Percentiles rank a stretch among this genome's conserved stretches.
Evolutionary conservation across 306 rosid genomes (phyloP).

Genomic region (Casuarina cunninghamiana): DNA sequence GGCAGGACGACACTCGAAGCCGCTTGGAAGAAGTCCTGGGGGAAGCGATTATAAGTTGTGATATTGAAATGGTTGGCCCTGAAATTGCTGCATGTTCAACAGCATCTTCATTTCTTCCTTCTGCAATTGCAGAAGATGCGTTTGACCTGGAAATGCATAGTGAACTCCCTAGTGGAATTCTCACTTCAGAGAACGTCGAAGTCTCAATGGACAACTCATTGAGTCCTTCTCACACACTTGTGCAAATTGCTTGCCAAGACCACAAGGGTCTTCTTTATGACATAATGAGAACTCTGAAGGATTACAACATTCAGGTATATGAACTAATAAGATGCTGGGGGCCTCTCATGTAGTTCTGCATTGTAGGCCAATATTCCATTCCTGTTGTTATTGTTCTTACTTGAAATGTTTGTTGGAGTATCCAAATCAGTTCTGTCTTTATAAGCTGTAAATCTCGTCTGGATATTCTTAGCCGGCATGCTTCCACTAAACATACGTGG

Average conservation of each 20-base stretch:
- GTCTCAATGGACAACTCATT: slow-evolving; percentile 72
- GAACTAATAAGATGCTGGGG: neutral
- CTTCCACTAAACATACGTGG: neutral
- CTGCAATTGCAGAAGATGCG: slow-evolving; percentile 59
- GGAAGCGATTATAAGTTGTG: slow-evolving; percentile 59
- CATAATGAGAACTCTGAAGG: slow-evolving; percentile 97
- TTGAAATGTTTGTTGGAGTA: neutral
- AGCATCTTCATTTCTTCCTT: slow-evolving; percentile 71
- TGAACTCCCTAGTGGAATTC: slow-evolving; percentile 38
- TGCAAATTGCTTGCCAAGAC: slow-evolving; percentile 83
- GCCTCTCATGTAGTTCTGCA: neutral
- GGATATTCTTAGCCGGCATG: neutral
- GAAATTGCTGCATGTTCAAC: slow-evolving; percentile 62
- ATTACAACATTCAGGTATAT: slow-evolving; percentile 77
- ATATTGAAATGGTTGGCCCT: slow-evolving; percentile 68
- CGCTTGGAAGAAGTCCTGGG: slow-evolving; percentile 44
- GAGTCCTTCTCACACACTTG: slow-evolving; percentile 93
- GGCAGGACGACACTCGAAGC: slow-evolving; percentile 62
- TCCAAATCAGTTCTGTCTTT: neutral
- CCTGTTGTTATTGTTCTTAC: neutral
- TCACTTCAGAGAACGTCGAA: slow-evolving; percentile 52
- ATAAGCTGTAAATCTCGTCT: neutral
- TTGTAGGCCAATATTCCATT: neutral
- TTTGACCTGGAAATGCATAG: slow-evolving; percentile 46
- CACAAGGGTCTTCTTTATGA: slow-evolving; percentile 97